A percentile compares a stretch with the other conserved stretches of the same genome.
Conservation (phyloP, 2,329 filamentous ascomycete species). For the Sporothrix pallida region DNA sequence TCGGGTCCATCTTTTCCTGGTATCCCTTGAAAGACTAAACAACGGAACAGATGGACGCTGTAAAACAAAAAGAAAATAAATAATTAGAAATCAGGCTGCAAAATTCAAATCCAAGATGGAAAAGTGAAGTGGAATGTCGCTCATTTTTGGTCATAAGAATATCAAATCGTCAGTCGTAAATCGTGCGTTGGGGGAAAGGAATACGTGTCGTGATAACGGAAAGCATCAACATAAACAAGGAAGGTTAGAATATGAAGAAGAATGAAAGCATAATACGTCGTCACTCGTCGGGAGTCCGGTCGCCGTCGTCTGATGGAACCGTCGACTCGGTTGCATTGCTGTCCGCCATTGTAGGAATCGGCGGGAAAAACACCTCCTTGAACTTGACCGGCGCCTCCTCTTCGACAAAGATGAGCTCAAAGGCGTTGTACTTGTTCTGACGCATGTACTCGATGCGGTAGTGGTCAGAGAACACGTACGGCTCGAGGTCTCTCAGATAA, state of each 20-base stretch:
- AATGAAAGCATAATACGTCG: no score
- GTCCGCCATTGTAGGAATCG: background rate
- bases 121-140: background rate
- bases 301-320: constrained; percentile 25
- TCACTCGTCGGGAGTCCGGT: background rate
- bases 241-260: no score
- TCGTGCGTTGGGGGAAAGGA: background rate
- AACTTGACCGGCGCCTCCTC: constrained; percentile 52
- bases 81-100: background rate
- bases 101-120: background rate
- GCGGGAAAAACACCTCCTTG: constrained; percentile 49
- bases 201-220: no score
- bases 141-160: background rate
- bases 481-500: constrained; percentile 60
- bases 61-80: background rate
- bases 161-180: background rate
- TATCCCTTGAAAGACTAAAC: background rate
- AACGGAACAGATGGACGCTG: background rate
- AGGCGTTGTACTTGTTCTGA: constrained; percentile 54
- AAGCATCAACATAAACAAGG: no score
- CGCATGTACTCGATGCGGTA: constrained; percentile 62
- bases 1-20: constrained; percentile 5
- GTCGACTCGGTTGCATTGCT: constrained; percentile 26
- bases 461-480: constrained; percentile 64
- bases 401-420: constrained; percentile 58